Evolutionary conservation across 2,329 filamentous ascomycete genomes (phyloP), one percentile per base, ranked within the genome.

Genomic region (Phialophora macrospora): DNA sequence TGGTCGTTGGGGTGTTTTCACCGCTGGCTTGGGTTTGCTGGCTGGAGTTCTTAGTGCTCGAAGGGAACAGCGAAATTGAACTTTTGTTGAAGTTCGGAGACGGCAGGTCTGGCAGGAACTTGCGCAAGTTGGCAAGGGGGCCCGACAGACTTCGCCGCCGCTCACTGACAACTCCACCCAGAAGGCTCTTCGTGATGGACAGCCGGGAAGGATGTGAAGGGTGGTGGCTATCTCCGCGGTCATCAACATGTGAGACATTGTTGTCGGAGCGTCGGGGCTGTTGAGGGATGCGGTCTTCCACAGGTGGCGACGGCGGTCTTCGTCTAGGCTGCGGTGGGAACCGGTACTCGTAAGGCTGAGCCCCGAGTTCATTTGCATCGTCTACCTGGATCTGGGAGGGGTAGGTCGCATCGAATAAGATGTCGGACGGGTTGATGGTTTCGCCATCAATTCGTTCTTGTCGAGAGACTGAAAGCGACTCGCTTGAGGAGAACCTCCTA

Each of bases 101-200:
- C 3, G 68, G 68, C 32, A 70, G 46, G 17, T 70, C 68, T 11
- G 68, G 68, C 56, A 70, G 34, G 6, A 63, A 49, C 51, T 67
- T 70, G 26, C 64, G 62, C 17, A 68, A 46, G 38, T 66, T 66
- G 38, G 63, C 63, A 17, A 68, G 34, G 41, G 66, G 59, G 17
- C 55, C 63, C 2, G 63, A 64, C 8, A 67, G 34, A 49, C 68
- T 59, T 6, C 61, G 62, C 22, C 66, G 55, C 22, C 61, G 57
- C n/a, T 57, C 64, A 22, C 51, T 32, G 20, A 46, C 66, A 38
- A 44, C 58, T 26, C 54, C 55, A 4, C 30, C 49, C 8, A 66
- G 48, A 12, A 70, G 54, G 32, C 57, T 59, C 28, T 56, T 64
- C 22, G 61, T 63, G 11, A 66, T 24, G 44, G 66, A 68, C 26